Conservation (phyloP, 2,329 filamentous ascomycete species). For the Cladosporium sphaerospermum region DNA sequence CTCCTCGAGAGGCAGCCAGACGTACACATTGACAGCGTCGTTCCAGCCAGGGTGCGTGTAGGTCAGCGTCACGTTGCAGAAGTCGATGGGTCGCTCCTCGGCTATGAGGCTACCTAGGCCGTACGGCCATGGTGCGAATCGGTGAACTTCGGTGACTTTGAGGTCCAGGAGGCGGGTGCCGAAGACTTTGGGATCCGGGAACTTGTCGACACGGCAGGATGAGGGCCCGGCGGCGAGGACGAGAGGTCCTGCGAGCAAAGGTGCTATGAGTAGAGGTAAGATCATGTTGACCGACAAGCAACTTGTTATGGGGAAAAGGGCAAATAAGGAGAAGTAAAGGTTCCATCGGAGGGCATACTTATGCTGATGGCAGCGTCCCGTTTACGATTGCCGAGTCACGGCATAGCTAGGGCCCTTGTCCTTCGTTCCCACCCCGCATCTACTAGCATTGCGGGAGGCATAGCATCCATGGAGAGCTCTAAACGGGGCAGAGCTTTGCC, state of each 20-base stretch:
- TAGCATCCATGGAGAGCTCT: no score
- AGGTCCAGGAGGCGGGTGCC: neutral
- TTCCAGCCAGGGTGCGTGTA: slow-evolving; percentile 33
- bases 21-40: slow-evolving; percentile 29
- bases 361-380: no score
- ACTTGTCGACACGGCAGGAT: neutral
- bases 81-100: slow-evolving; percentile 14
- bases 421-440: no score
- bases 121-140: slow-evolving; percentile 1
- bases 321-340: no score
- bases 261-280: neutral
- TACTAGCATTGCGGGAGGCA: no score
- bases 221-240: neutral
- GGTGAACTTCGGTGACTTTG: neutral
- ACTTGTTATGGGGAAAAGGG: no score
- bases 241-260: neutral
- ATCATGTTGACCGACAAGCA: no score
- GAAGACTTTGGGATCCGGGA: neutral
- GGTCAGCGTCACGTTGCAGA: slow-evolving; percentile 34
- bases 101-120: neutral
- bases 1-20: slow-evolving; percentile 28
- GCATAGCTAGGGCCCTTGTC: no score
- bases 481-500: no score
- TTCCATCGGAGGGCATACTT: no score
- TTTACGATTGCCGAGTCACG: no score